Evolutionary conservation across 2,329 filamentous ascomycete species (phyloP).

Genomic region (Alternaria atra): DNA sequence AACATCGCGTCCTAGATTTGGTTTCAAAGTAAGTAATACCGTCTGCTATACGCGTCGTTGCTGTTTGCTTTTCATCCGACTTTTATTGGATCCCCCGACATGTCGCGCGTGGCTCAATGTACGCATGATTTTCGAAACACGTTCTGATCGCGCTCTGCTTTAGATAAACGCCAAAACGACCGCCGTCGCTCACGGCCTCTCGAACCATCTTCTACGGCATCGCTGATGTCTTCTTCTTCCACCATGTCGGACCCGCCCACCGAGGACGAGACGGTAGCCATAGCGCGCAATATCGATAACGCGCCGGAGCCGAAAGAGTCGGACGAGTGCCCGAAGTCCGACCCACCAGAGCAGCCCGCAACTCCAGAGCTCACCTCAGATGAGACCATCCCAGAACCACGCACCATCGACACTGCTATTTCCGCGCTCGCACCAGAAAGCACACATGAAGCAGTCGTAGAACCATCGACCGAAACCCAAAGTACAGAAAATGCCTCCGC

Average conservation of each 20-base stretch:
- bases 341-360: constrained; percentile 28
- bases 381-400: constrained; percentile 26
- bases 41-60: constrained; percentile 1
- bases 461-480: constrained; percentile 35
- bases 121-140: constrained; percentile 12
- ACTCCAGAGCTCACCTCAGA: constrained; percentile 34
- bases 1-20: constrained; percentile 73
- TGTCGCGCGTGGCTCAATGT: background rate
- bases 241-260: constrained; percentile 47
- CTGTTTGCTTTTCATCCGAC: background rate
- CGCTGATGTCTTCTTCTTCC: constrained; percentile 49
- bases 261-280: constrained; percentile 38
- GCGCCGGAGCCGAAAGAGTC: constrained; percentile 26
- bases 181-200: constrained; percentile 87
- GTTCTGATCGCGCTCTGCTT: constrained; percentile 14
- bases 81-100: background rate
- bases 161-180: constrained; percentile 81
- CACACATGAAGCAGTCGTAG: constrained; percentile 26
- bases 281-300: constrained; percentile 31
- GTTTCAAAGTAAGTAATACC: constrained; percentile 71
- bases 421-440: constrained; percentile 27
- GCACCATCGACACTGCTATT: constrained; percentile 17
- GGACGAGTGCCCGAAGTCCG: constrained; percentile 29
- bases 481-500: constrained; percentile 35
- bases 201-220: constrained; percentile 43